Evolutionary conservation across 2,329 filamentous ascomycete genomes (phyloP).

Genomic region (Escovopsis sp.): DNA sequence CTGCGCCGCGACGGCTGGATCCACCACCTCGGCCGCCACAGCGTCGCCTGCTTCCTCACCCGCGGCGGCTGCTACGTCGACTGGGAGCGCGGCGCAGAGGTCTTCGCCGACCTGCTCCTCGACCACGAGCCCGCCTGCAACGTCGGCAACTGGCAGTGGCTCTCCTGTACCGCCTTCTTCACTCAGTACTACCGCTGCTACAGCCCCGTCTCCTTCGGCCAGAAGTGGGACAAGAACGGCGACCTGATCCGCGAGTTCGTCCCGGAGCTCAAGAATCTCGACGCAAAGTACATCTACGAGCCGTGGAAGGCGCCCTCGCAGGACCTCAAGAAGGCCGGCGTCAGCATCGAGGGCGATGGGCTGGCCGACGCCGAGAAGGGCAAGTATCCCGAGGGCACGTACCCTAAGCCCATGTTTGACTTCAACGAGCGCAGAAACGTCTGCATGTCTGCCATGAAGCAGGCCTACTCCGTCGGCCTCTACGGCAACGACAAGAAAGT

Average conservation of each 20-base stretch:
- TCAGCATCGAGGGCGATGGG: constrained; percentile 43
- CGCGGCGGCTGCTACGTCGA: constrained; percentile 63
- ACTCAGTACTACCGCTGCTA: constrained; percentile 58
- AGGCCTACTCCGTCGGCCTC: constrained; percentile 49
- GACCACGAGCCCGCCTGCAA: constrained; percentile 66
- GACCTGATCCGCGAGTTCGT: constrained; percentile 49
- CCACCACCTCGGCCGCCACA: constrained; percentile 62
- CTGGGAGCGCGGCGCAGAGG: constrained; percentile 66
- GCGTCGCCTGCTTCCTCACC: constrained; percentile 71
- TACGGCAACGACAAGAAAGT: constrained; percentile 49
- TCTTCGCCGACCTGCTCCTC: constrained; percentile 62
- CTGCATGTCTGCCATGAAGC: constrained; percentile 56
- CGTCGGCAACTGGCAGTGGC: constrained; percentile 65
- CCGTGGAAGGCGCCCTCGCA: constrained; percentile 58
- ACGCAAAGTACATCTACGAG: constrained; percentile 63
- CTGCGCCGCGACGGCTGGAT: constrained; percentile 61
- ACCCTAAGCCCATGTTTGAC: constrained; percentile 68
- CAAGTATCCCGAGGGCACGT: constrained; percentile 49
- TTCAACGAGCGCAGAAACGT: constrained; percentile 46
- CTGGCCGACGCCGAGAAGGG: constrained; percentile 26
- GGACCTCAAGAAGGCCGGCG: constrained; percentile 56
- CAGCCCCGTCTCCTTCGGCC: constrained; percentile 54
- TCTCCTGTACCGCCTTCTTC: constrained; percentile 63
- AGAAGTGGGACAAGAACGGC: constrained; percentile 62
- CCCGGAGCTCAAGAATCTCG: constrained; percentile 47